Evolutionary conservation across 352 stramenopile species (phyloP), one percentile per base, ranked within the genome.

Genomic region (Phytopythium mirpurense): DNA sequence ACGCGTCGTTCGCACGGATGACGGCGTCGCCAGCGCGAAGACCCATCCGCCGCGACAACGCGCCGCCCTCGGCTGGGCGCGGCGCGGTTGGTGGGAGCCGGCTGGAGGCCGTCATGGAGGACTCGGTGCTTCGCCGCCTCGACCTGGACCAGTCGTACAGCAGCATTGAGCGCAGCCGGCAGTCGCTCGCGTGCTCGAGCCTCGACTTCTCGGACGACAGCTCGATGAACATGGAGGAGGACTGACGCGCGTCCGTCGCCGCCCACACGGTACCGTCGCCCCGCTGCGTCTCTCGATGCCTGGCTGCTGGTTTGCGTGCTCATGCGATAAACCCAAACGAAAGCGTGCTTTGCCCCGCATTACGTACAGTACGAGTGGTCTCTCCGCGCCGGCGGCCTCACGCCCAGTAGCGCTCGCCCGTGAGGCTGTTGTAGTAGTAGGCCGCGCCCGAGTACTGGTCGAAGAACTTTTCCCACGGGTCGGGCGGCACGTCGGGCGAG

Each of bases 361-460:
- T n/a, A n/a, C n/a, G n/a, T n/a, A n/a, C n/a, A n/a, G n/a, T 41
- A 9, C 40, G 2, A 27, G n/a, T 45, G 3, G 40, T 45, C 24
- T 11, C 21, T n/a, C 23, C 27, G 18, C 12, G 24, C 40, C 5
- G 21, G 38, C 37, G 19, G 55, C 24, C 16, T 59, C 52, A 88
- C 35, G 78, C 85, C 85, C 85, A 96, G 56, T 88, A 92, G 41
- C 78, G 68, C 48, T 96, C 85, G 31, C 83, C 85, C 23, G 85
- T 96, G 58, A 90, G 69, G 65, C 67, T 86, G 69, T 95, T 95
- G 74, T 92, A 95, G 67, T 90, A 96, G 60, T 94, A 95, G 3
- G 82, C 72, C 14, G 82, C 74, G 14, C 85, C 85, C 1, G 78
- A 90, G 67, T 83, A 86, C 59, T 96, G 85, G 62, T 96, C 86